phyloP scores from a whole-genome alignment of 306 rosid species.

The Arachis hypogaea region DNA sequence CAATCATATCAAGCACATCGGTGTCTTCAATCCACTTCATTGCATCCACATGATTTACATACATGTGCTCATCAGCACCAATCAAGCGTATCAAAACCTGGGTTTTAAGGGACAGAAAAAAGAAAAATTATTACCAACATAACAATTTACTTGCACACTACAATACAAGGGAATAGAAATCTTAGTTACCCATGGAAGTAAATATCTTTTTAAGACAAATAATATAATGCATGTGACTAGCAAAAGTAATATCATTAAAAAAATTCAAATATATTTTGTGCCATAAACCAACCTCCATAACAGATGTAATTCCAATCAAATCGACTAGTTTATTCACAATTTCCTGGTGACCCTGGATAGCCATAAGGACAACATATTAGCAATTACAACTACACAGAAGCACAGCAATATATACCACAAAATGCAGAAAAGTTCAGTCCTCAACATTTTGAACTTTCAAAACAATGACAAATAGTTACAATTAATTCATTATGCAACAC shows the following conservation, averaged over 20 bases:
- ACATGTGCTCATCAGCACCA: constrained; percentile 98
- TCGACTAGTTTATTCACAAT: constrained; percentile 89
- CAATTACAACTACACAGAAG: constrained; percentile 29
- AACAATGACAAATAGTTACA: constrained; percentile 2
- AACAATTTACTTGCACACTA: background rate
- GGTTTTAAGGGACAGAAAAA: constrained; percentile 14
- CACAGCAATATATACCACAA: background rate
- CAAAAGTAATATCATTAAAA: constrained; percentile 21
- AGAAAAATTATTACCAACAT: constrained; percentile 23
- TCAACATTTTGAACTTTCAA: constrained; percentile 7
- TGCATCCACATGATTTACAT: constrained; percentile 71
- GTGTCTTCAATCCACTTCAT: constrained; percentile 95
- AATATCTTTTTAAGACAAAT: background rate
- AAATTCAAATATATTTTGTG: constrained; percentile 25
- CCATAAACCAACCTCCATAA: constrained; percentile 89
- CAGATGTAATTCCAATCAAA: constrained; percentile 95
- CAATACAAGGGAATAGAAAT: background rate
- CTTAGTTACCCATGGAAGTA: background rate
- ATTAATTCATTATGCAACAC: background rate
- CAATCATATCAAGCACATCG: constrained; percentile 94
- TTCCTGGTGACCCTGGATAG: constrained; percentile 77
- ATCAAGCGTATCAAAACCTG: constrained; percentile 95
- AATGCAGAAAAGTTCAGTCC: background rate
- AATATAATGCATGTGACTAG: background rate
- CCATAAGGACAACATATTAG: constrained; percentile 35